phyloP scores from a whole-genome alignment of 495 filamentous ascomycete species.

The Immersiella caudata region DNA sequence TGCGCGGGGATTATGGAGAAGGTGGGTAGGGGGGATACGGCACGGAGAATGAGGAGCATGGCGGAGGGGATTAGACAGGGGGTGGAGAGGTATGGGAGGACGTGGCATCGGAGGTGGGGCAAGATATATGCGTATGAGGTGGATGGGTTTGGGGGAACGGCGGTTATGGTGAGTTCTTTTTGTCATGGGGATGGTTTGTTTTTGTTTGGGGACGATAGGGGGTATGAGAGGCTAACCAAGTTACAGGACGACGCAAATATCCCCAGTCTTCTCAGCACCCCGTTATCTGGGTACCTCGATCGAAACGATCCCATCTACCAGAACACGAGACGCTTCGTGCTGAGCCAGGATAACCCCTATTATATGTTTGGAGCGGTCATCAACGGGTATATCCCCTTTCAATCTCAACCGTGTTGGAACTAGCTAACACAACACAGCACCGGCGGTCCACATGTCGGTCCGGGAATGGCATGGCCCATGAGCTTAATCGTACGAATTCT shows the following conservation, averaged over 20 bases:
- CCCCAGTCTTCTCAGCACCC: constrained; percentile 57
- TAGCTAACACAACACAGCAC: constrained; percentile 27
- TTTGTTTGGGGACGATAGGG: neutral
- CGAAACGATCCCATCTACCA: constrained; percentile 51
- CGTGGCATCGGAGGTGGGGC: constrained; percentile 34
- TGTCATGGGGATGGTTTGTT: neutral
- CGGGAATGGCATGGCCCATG: constrained; percentile 63
- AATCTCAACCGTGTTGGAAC: neutral
- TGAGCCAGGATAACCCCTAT: constrained; percentile 58
- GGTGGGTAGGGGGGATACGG: constrained; percentile 34
- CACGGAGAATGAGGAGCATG: constrained; percentile 51
- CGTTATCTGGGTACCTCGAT: constrained; percentile 55
- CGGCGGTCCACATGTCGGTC: constrained; percentile 61
- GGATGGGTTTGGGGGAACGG: constrained; percentile 60
- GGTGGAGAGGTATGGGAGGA: constrained; percentile 55
- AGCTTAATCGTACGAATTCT: constrained; percentile 54
- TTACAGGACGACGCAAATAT: constrained; percentile 61
- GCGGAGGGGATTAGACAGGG: constrained; percentile 49
- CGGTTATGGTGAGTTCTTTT: constrained; percentile 41
- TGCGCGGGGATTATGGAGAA: constrained; percentile 53
- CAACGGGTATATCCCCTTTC: constrained; percentile 36
- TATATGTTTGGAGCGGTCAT: constrained; percentile 58
- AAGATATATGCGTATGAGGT: constrained; percentile 63
- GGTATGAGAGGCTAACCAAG: neutral
- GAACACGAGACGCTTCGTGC: constrained; percentile 53